These are phyloP conservation scores for Fusarium chlamydosporum DNA, from an alignment of 2,329 filamentous ascomycete species.

Conservation along the genomic window DNA sequence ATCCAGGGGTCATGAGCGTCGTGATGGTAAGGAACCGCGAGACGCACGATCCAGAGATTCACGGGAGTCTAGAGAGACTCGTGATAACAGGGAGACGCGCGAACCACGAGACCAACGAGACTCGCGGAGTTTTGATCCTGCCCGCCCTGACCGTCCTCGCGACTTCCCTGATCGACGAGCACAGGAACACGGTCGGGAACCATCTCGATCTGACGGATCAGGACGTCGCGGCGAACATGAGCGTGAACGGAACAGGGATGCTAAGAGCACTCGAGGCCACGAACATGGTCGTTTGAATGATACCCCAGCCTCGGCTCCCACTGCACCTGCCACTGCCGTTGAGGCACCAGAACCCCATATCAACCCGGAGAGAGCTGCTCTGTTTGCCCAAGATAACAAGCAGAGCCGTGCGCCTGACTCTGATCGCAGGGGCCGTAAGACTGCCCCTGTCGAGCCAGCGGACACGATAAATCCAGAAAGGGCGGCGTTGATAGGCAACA, in stretches of 20 bases:
- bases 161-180: conserved; percentile 62
- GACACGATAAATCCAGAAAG: conserved; percentile 65
- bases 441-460: conserved; percentile 50
- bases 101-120: conserved; percentile 58
- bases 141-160: conserved; percentile 59
- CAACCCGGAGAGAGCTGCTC: conserved; percentile 69
- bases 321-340: conserved; percentile 45
- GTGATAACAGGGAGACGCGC: conserved; percentile 54
- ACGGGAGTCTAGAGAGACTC: conserved; percentile 50
- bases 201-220: conserved; percentile 51
- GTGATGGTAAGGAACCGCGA: conserved; percentile 56
- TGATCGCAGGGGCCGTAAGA: conserved; percentile 53
- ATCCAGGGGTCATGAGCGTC: conserved; percentile 58
- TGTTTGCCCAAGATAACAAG: conserved; percentile 59
- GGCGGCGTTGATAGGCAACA: conserved; percentile 61
- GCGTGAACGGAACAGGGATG: conserved; percentile 57
- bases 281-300: conserved; percentile 53
- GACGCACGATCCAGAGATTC: conserved; percentile 55
- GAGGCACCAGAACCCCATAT: conserved; percentile 62
- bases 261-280: conserved; percentile 47
- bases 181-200: conserved; percentile 54
- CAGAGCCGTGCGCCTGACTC: conserved; percentile 50
- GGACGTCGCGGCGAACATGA: conserved; percentile 60
- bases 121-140: conserved; percentile 57
- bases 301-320: conserved; percentile 48